These are phyloP conservation scores for Fraxinus cuspidata DNA, from an alignment of 257 asterid genomes.

Conservation along the genomic window DNA sequence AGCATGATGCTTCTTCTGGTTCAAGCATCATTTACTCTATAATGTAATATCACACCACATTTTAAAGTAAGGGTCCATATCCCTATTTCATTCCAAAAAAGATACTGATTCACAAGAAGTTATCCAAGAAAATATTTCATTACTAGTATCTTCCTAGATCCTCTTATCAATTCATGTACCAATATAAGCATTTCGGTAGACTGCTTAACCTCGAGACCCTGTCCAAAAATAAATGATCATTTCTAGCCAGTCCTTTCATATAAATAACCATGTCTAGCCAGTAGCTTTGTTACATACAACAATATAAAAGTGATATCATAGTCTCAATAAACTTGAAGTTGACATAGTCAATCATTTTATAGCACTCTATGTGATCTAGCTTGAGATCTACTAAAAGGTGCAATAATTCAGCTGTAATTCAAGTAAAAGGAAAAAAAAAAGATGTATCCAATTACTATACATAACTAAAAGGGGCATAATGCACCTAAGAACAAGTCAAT, in stretches of 20 bases:
- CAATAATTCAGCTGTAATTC: not conserved
- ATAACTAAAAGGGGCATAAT: not conserved
- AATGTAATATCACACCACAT: not conserved
- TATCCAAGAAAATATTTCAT: not conserved
- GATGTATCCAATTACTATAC: not conserved
- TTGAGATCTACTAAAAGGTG: not conserved
- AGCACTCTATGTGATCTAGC: not conserved
- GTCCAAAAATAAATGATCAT: not conserved
- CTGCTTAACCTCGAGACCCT: not conserved
- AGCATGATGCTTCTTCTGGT: too few species aligned
- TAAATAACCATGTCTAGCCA: not conserved
- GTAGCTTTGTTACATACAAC: not conserved
- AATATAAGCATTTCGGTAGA: not conserved
- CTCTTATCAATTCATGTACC: not conserved
- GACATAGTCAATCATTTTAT: not conserved
- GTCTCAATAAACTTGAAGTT: not conserved
- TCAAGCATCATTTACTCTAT: not conserved
- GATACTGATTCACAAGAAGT: not conserved
- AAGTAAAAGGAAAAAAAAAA: not conserved
- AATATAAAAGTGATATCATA: not conserved
- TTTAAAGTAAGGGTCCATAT: not conserved
- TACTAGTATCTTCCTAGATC: not conserved
- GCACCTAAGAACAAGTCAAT: not conserved
- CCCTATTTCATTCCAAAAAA: not conserved
- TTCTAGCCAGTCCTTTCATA: not conserved